phyloP scores from a whole-genome alignment of 2,329 filamentous ascomycete species.

The Esteya vermicola region DNA sequence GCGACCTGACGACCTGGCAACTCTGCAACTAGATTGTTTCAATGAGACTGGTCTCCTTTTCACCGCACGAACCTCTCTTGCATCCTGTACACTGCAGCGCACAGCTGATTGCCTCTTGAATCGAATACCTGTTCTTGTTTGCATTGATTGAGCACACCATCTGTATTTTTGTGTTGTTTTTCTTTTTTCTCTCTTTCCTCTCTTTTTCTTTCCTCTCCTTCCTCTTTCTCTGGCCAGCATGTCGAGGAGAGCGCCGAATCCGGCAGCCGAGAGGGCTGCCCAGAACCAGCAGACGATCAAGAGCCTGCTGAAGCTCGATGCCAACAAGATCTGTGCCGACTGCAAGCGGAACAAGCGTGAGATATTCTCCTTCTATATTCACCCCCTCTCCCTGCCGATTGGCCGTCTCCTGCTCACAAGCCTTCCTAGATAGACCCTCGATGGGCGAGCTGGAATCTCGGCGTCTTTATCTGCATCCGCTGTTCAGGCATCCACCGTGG shows the following conservation, averaged over 20 bases:
- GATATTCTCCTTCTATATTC: slow-evolving; percentile 17
- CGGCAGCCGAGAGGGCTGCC: slow-evolving; percentile 73
- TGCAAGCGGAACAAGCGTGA: slow-evolving; percentile 98
- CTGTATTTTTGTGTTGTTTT: too few relatives aligned
- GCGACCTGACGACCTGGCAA: background rate
- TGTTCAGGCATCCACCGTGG: slow-evolving; percentile 97
- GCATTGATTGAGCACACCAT: too few relatives aligned
- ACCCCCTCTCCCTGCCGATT: background rate
- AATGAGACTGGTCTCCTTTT: background rate
- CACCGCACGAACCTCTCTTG: too few relatives aligned
- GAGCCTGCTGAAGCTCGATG: slow-evolving; percentile 81
- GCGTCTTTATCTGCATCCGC: slow-evolving; percentile 93
- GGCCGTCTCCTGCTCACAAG: background rate
- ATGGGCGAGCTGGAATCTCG: slow-evolving; percentile 99
- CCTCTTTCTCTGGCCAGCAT: slow-evolving; percentile 28
- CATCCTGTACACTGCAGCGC: too few relatives aligned
- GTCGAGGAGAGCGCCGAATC: slow-evolving; percentile 66
- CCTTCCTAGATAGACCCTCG: slow-evolving; percentile 68
- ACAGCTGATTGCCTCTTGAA: too few relatives aligned
- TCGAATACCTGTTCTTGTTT: too few relatives aligned
- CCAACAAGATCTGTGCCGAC: slow-evolving; percentile 94
- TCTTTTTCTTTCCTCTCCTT: background rate
- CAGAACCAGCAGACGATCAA: slow-evolving; percentile 93
- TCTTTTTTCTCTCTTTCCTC: too few relatives aligned
- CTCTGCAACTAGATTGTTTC: background rate